Base-by-base conservation (phyloP, 2,329 filamentous ascomycete species). In the Penicillium thymicola region DNA sequence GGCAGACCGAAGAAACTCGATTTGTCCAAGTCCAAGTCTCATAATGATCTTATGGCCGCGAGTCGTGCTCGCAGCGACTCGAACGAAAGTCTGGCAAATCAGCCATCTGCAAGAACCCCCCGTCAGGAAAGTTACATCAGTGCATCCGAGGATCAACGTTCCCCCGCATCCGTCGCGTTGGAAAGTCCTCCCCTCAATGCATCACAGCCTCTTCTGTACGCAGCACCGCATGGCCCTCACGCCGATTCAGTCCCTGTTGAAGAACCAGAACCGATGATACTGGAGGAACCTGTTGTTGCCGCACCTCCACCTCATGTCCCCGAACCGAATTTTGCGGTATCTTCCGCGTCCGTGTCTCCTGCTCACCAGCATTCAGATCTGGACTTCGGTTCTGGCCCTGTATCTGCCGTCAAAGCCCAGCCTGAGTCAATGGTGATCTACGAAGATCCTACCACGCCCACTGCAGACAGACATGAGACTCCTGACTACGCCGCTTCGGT, bases 131-230 rank as follows among this genome's bases (percentile, higher is more conserved):
- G 61, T 32, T 54, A 53, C 13, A 51, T 82, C 4, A 78, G 78
- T 51, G 79, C 82, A 28, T 82, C 81, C 60, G 82, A 84, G 66
- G 81, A 83, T 59, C 80, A 80, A 1, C 78, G 79, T 51, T 75
- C 69, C 3, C 68, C 65, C 42, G 53, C 55, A 18, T 55, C 61
- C 23, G 25, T 62, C 11, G 44, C 61, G 23, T 41, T 67, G 41
- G 65, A 65, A 40, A 67, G 66, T 18, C 64, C 64, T 23, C 59
- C 57, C 3, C 58, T 66, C 40, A 45, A 55, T 44, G 56, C 59
- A 21, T 60, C 61, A 13, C 59, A 62, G 6, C 45, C 38, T 30
- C 30, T 51, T 32, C 23, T 51, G 7, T 40, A 54, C 11, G 48
- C 55, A 18, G 51, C 44, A 8, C 32, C 37, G 3, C 5, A 46